Percentiles rank a stretch among this genome's conserved stretches.
phyloP scores from a whole-genome alignment of 2,329 filamentous ascomycete genomes.

The Teratosphaeria nubilosa region DNA sequence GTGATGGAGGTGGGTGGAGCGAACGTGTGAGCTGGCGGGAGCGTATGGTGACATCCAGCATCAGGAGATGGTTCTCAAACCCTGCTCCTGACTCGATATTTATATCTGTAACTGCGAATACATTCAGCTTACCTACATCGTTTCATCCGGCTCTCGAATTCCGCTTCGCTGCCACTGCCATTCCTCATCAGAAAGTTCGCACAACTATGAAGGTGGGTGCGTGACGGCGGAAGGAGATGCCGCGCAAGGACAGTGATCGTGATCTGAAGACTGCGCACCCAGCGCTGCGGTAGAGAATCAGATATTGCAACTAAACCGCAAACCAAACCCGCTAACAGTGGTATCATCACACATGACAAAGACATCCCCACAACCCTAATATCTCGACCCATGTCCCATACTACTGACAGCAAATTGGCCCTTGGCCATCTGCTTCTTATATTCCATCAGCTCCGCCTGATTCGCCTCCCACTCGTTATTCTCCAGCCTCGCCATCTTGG shows the following conservation, averaged over 20 bases:
- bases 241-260: neutral
- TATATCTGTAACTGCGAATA: neutral
- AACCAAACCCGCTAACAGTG: neutral
- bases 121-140: neutral
- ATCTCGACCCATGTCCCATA: conserved; percentile 8
- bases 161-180: neutral
- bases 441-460: conserved; percentile 25
- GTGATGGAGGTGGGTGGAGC: neutral
- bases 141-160: neutral
- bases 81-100: no score
- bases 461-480: conserved; percentile 38
- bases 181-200: neutral
- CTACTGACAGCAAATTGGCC: conserved; percentile 3
- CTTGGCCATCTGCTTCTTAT: conserved; percentile 12
- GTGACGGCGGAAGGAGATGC: neutral
- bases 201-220: neutral
- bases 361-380: neutral
- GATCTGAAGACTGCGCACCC: neutral
- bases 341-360: conserved; percentile 1
- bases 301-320: neutral
- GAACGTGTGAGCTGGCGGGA: neutral
- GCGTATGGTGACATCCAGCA: no score
- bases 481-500: conserved; percentile 37
- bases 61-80: no score
- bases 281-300: neutral